Evolutionary conservation across 306 rosid genomes (phyloP).

Genomic region (Dicorynia guianensis): DNA sequence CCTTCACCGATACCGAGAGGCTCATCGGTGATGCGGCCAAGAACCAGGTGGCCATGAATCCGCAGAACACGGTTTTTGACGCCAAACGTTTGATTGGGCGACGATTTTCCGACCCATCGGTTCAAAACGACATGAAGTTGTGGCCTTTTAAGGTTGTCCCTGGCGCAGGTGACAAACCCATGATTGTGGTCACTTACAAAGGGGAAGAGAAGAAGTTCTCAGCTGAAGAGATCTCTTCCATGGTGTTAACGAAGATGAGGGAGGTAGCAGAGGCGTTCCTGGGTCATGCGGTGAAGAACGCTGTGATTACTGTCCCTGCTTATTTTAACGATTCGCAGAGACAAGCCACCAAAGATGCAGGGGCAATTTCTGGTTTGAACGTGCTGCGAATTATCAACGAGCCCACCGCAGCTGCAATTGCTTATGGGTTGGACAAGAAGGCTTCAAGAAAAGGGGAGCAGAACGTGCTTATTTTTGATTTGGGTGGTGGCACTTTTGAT

Average conservation of each 20-base stretch:
- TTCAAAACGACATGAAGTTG: constrained; percentile 79
- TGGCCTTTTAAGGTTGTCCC: constrained; percentile 84
- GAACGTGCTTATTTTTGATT: constrained; percentile 75
- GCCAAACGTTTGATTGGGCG: constrained; percentile 88
- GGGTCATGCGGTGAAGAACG: constrained; percentile 67
- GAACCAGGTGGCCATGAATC: constrained; percentile 92
- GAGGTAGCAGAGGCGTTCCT: constrained; percentile 73
- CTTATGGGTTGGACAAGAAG: constrained; percentile 82
- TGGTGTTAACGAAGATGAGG: constrained; percentile 76
- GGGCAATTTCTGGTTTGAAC: constrained; percentile 66
- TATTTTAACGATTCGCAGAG: constrained; percentile 89
- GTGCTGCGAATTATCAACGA: constrained; percentile 82
- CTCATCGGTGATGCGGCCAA: constrained; percentile 89
- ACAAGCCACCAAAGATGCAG: constrained; percentile 88
- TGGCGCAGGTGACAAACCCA: constrained; percentile 73
- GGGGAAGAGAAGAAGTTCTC: constrained; percentile 74
- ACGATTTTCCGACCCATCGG: constrained; percentile 60
- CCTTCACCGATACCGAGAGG: constrained; percentile 87
- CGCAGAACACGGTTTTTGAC: constrained; percentile 78
- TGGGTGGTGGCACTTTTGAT: constrained; percentile 85
- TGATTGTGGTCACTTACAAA: constrained; percentile 72
- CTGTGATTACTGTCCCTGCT: constrained; percentile 80
- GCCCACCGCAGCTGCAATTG: constrained; percentile 86
- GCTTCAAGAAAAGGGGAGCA: constrained; percentile 74
- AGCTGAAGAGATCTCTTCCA: constrained; percentile 78